A percentile compares a stretch with the other conserved stretches of the same genome.
phyloP scores from a whole-genome alignment of 805 yeast species.

The Danielozyma ontarioensis region DNA sequence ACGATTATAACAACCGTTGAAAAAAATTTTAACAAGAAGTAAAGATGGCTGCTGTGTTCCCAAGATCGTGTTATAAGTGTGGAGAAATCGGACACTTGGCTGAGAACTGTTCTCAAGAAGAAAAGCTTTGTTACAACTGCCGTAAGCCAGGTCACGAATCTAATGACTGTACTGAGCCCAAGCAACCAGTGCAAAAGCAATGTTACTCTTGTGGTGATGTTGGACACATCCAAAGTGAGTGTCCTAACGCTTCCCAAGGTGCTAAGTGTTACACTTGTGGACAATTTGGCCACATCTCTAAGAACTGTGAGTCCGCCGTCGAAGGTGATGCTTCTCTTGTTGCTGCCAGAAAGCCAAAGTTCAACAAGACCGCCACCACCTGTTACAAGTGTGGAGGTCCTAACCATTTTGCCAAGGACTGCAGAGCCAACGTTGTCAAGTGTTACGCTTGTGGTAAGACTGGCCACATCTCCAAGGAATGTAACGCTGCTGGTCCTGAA shows the following conservation, averaged over 20 bases:
- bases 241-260: conserved; percentile 62
- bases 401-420: conserved; percentile 89
- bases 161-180: conserved; percentile 82
- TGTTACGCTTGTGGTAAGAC: conserved; percentile 90
- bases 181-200: conserved; percentile 77
- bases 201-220: conserved; percentile 91
- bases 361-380: conserved; percentile 41
- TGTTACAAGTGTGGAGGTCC: conserved; percentile 93
- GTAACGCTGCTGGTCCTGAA: conserved; percentile 52
- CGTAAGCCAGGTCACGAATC: conserved; percentile 87
- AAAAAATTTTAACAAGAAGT: too few relatives aligned
- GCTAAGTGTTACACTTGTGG: conserved; percentile 79
- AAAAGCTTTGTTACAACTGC: conserved; percentile 90
- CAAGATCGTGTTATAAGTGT: conserved; percentile 86
- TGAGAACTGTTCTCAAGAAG: conserved; percentile 78
- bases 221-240: conserved; percentile 86
- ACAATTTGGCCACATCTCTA: conserved; percentile 77
- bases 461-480: conserved; percentile 87
- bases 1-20: too few relatives aligned
- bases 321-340: conserved; percentile 15
- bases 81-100: conserved; percentile 91
- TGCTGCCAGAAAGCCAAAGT: conserved; percentile 16
- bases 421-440: conserved; percentile 66
- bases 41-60: conserved; percentile 41
- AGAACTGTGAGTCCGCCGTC: conserved; percentile 51